These are phyloP conservation scores for Knoxia roxburghii DNA, from an alignment of 257 asterid genomes.

Conservation along the genomic window DNA sequence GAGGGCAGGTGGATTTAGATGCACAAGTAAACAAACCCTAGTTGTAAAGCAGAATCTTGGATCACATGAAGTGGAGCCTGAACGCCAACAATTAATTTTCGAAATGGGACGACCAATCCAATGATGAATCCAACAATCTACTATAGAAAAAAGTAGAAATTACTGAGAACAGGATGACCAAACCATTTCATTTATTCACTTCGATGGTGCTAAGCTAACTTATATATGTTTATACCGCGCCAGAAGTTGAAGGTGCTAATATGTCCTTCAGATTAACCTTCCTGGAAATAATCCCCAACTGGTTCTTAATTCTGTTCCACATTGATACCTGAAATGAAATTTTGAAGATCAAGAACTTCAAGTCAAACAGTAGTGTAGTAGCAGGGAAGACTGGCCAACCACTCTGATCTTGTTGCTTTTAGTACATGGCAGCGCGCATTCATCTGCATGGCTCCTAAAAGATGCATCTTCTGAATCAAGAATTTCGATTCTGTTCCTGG, in stretches of 20 bases:
- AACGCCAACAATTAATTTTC: conserved; percentile 12
- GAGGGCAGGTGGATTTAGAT: no score
- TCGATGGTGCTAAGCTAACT: no score
- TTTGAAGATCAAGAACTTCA: not conserved
- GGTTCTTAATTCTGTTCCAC: not conserved
- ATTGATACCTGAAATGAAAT: conserved; percentile 1
- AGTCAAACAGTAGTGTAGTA: no score
- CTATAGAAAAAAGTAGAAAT: not conserved
- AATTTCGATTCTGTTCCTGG: not conserved
- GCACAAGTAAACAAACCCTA: conserved; percentile 3
- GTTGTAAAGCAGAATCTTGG: conserved; percentile 11
- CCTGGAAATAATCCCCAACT: conserved; percentile 4
- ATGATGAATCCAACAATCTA: conserved; percentile 15
- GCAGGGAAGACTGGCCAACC: not conserved
- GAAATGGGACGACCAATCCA: conserved; percentile 2
- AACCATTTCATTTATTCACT: no score
- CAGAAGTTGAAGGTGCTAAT: conserved; percentile 21
- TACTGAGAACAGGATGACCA: no score
- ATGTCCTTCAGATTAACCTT: conserved; percentile 15
- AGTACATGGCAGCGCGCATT: not conserved
- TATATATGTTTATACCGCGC: conserved; percentile 18
- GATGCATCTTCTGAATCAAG: conserved; percentile 1
- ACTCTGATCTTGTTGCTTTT: not conserved
- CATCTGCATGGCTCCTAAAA: not conserved
- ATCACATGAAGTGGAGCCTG: conserved; percentile 16